Conservation (phyloP, 768 basidiomycete species). For the Mycena latifolia region DNA sequence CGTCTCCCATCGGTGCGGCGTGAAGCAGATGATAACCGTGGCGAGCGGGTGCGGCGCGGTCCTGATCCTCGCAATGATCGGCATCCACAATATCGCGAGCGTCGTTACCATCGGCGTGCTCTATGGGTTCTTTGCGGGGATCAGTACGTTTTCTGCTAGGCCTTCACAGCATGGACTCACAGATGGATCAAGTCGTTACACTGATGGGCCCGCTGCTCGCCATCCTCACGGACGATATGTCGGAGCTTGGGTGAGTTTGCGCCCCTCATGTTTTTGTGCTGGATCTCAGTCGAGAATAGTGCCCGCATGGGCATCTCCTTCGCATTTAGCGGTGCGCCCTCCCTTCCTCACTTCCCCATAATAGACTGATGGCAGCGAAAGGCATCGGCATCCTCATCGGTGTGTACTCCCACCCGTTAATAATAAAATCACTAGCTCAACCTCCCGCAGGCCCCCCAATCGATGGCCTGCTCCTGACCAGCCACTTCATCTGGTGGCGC, state of each 20-base stretch:
- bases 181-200: constrained; percentile 7
- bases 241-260: constrained; percentile 25
- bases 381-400: constrained; percentile 26
- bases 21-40: constrained; percentile 47
- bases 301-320: constrained; percentile 27
- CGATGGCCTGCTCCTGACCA: constrained; percentile 66
- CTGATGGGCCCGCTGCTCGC: constrained; percentile 27
- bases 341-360: neutral
- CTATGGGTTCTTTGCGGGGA: constrained; percentile 59
- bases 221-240: constrained; percentile 28
- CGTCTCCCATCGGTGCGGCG: constrained; percentile 44
- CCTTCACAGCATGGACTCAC: neutral
- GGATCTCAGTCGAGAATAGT: constrained; percentile 9
- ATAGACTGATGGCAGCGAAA: neutral
- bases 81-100: constrained; percentile 41
- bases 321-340: constrained; percentile 24
- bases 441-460: constrained; percentile 59
- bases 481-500: constrained; percentile 68
- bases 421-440: neutral
- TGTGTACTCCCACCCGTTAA: neutral
- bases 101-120: constrained; percentile 49
- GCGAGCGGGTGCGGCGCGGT: constrained; percentile 41
- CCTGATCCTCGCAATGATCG: constrained; percentile 53
- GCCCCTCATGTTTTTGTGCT: neutral
- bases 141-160: constrained; percentile 44